Evolutionary conservation across 2,329 filamentous ascomycete species (phyloP).

Genomic region (Volutella citrinella): DNA sequence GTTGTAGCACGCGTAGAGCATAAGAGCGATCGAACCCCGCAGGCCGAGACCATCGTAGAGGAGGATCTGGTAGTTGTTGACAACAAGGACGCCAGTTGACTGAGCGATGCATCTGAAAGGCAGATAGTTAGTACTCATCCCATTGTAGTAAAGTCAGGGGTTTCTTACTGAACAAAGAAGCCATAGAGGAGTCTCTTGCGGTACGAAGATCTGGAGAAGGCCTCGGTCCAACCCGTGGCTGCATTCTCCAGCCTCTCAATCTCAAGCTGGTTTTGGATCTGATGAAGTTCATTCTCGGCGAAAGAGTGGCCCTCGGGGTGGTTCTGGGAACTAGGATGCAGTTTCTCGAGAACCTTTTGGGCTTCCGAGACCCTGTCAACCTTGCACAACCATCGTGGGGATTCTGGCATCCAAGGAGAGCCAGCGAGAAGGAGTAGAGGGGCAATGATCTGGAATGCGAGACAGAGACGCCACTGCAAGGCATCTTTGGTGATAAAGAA

Average conservation of each 20-base stretch:
- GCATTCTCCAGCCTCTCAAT: not conserved
- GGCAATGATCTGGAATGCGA: not conserved
- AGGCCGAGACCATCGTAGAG: conserved; percentile 2
- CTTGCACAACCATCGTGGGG: not conserved
- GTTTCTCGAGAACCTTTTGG: not conserved
- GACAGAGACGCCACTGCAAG: not conserved
- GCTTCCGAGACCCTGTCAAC: not conserved
- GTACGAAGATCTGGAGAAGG: not conserved
- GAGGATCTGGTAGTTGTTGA: conserved; percentile 6
- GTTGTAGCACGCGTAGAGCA: conserved; percentile 1
- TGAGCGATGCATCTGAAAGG: conserved; percentile 8
- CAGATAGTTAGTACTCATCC: no score
- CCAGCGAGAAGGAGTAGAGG: not conserved
- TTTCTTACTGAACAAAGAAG: conserved; percentile 2
- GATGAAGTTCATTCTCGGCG: conserved; percentile 1
- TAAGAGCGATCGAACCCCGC: not conserved
- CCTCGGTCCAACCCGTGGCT: not conserved
- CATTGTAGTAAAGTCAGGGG: no score
- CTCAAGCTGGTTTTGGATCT: conserved; percentile 1
- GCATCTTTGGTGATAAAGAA: conserved; percentile 1
- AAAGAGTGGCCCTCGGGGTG: not conserved
- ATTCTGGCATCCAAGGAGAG: conserved; percentile 1
- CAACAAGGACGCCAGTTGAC: conserved; percentile 2
- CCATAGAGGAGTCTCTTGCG: conserved; percentile 1
- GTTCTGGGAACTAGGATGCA: not conserved